A percentile compares a stretch with the other conserved stretches of the same genome.
phyloP scores from a whole-genome alignment of 2,329 filamentous ascomycete genomes.

The Elsinoe arachidis region DNA sequence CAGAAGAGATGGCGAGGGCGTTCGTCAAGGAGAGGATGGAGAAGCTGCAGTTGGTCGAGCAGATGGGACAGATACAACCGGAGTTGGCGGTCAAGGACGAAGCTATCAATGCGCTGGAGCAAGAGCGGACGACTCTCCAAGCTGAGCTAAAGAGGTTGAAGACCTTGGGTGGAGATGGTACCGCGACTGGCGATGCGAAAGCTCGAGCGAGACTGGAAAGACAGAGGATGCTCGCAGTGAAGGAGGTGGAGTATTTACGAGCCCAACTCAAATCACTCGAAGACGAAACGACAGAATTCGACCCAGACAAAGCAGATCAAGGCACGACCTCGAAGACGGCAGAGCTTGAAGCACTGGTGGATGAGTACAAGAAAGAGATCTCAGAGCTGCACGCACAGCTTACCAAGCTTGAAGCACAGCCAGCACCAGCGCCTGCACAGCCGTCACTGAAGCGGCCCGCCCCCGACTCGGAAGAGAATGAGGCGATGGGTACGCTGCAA shows the following conservation, averaged over 20 bases:
- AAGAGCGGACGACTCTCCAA: constrained; percentile 56
- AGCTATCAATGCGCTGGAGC: constrained; percentile 61
- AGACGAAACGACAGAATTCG: constrained; percentile 77
- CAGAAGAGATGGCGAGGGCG: constrained; percentile 76
- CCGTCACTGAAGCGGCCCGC: constrained; percentile 35
- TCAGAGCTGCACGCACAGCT: constrained; percentile 66
- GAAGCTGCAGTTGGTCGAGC: constrained; percentile 69
- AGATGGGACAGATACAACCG: constrained; percentile 67
- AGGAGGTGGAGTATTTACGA: constrained; percentile 89
- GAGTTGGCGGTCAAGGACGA: constrained; percentile 71
- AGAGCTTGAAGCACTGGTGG: constrained; percentile 76
- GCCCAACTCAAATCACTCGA: constrained; percentile 84
- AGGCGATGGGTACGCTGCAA: constrained; percentile 72
- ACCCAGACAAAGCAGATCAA: constrained; percentile 69
- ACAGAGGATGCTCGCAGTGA: constrained; percentile 74
- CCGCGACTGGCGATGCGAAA: constrained; percentile 49
- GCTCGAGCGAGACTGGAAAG: constrained; percentile 69
- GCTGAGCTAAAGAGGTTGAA: constrained; percentile 65
- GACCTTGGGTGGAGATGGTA: constrained; percentile 13
- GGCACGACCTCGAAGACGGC: constrained; percentile 65
- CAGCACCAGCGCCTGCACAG: constrained; percentile 45
- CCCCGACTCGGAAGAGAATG: constrained; percentile 47
- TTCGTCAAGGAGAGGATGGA: constrained; percentile 75
- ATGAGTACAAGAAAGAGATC: constrained; percentile 76
- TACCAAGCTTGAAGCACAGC: constrained; percentile 49